Conservation (phyloP, 768 basidiomycete genomes). For the Boletus bicolor region DNA sequence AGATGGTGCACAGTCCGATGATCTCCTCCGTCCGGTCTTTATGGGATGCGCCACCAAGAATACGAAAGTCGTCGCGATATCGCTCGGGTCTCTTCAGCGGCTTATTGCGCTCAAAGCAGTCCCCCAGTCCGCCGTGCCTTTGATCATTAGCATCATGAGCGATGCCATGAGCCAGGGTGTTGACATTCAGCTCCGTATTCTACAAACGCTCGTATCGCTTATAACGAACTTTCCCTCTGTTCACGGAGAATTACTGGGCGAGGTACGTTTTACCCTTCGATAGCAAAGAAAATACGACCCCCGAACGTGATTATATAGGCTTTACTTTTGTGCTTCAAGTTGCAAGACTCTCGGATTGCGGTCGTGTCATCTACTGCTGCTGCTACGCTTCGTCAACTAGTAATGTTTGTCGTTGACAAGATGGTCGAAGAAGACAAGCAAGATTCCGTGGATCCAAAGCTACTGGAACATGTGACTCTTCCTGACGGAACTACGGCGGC, state of each 20-base stretch:
- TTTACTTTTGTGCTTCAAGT: conserved; percentile 87
- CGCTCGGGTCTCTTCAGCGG: conserved; percentile 86
- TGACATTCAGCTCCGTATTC: conserved; percentile 91
- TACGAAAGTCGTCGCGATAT: conserved; percentile 90
- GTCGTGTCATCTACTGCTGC: conserved; percentile 98
- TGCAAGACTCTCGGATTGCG: conserved; percentile 93
- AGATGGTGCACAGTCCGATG: conserved; percentile 80
- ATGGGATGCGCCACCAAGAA: conserved; percentile 94
- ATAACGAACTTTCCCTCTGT: conserved; percentile 85
- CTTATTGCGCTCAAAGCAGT: conserved; percentile 86
- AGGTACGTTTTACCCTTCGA: conserved; percentile 50
- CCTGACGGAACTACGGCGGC: conserved; percentile 64
- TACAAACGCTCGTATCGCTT: conserved; percentile 88
- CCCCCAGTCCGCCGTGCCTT: conserved; percentile 70
- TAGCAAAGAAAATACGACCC: background rate
- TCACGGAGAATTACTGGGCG: conserved; percentile 75
- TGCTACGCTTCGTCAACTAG: conserved; percentile 90
- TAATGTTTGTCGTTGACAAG: conserved; percentile 98
- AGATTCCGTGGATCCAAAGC: conserved; percentile 24
- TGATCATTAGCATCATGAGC: conserved; percentile 80
- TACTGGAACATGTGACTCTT: conserved; percentile 45
- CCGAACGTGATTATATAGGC: conserved; percentile 49
- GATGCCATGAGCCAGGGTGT: conserved; percentile 92
- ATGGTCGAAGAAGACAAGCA: conserved; percentile 73
- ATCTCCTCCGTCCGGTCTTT: conserved; percentile 82